Percentiles rank a stretch among this genome's conserved stretches.
phyloP scores from a whole-genome alignment of 1,139 yeast genomes.

The Geotrichum macrosporum region DNA sequence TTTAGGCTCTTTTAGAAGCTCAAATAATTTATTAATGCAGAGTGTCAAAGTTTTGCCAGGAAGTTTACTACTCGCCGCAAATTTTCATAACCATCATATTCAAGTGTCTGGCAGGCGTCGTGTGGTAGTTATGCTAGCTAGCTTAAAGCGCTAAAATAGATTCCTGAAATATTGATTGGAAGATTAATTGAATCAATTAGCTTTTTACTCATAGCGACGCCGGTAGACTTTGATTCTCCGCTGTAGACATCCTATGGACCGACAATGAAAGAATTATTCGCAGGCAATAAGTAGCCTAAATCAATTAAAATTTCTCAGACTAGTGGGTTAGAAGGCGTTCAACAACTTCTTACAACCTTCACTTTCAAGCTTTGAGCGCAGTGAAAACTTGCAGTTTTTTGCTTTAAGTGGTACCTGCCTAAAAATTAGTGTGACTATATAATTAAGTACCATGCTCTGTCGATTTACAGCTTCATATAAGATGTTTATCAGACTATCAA shows the following conservation, averaged over 20 bases:
- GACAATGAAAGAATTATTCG: constrained; percentile 65
- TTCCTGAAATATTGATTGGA: constrained; percentile 43
- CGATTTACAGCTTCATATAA: too few species aligned
- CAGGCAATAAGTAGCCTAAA: constrained; percentile 66
- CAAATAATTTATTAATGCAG: constrained; percentile 75
- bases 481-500: too few species aligned
- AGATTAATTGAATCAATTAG: background rate
- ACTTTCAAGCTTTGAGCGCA: constrained; percentile 31
- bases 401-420: background rate
- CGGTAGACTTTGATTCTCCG: constrained; percentile 59
- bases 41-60: constrained; percentile 79
- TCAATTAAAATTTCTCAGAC: constrained; percentile 44
- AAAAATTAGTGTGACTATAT: too few species aligned
- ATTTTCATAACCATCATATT: constrained; percentile 43
- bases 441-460: too few species aligned
- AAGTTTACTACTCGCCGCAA: constrained; percentile 59
- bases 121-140: too few species aligned
- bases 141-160: constrained; percentile 86
- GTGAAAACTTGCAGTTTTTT: constrained; percentile 38
- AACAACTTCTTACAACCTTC: constrained; percentile 37
- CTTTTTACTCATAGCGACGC: constrained; percentile 27
- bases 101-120: constrained; percentile 42
- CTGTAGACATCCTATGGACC: constrained; percentile 88
- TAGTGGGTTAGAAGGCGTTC: constrained; percentile 52
- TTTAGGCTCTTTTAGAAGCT: constrained; percentile 84